Percentiles rank a stretch among this genome's conserved stretches.
phyloP scores from a whole-genome alignment of 257 asterid genomes.

The Paulownia fortunei region DNA sequence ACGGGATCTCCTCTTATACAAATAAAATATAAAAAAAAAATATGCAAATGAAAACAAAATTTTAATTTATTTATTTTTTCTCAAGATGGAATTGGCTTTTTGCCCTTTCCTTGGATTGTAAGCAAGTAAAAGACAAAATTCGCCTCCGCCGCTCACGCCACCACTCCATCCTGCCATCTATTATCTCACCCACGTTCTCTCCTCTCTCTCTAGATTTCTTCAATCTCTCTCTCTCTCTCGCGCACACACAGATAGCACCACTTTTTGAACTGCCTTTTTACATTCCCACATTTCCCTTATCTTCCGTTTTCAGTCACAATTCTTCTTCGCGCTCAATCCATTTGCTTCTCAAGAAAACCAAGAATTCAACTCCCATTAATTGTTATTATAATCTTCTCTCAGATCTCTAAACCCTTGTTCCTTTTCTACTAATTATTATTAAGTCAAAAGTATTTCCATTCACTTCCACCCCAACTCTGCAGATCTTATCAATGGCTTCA shows the following conservation, averaged over 20 bases:
- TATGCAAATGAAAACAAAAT: too few relatives aligned
- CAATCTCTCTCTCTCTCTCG: neutral
- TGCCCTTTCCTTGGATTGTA: constrained; percentile 26
- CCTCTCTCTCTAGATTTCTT: neutral
- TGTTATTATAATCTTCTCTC: neutral
- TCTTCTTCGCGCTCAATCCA: neutral
- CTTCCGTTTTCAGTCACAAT: neutral
- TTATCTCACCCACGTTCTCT: constrained; percentile 14
- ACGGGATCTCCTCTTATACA: too few relatives aligned
- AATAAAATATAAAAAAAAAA: too few relatives aligned
- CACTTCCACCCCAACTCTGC: constrained; percentile 11
- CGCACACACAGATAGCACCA: neutral
- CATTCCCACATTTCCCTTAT: constrained; percentile 16
- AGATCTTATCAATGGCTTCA: constrained; percentile 46
- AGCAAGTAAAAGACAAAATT: constrained; percentile 31
- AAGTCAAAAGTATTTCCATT: constrained; percentile 6
- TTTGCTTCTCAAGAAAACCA: neutral
- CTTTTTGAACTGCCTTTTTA: neutral
- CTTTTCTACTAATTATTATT: neutral
- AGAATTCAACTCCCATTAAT: neutral
- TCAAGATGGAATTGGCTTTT: neutral
- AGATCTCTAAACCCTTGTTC: constrained; percentile 7
- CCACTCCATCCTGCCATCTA: constrained; percentile 12
- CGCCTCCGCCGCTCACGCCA: constrained; percentile 27
- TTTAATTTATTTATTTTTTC: too few relatives aligned